These are phyloP conservation scores for Blattamonas nauphoetae DNA, from an alignment of 78 protist species.

Conservation along the genomic window DNA sequence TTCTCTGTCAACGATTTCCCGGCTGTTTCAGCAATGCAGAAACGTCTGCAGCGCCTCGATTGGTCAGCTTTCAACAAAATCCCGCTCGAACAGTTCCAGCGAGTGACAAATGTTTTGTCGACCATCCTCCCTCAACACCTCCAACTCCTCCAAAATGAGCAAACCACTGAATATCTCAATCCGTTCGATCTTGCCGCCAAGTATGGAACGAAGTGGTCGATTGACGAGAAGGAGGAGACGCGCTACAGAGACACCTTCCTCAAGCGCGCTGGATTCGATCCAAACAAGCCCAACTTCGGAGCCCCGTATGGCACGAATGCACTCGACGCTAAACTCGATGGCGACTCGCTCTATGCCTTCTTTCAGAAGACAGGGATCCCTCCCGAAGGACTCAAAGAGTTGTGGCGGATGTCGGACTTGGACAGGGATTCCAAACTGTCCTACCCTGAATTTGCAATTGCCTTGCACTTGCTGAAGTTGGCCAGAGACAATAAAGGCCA, in stretches of 20 bases:
- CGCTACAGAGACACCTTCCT: background rate
- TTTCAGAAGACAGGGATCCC: background rate
- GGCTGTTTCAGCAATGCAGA: background rate
- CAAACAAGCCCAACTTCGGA: slow-evolving; percentile 18
- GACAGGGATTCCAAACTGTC: slow-evolving; percentile 44
- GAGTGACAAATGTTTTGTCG: background rate
- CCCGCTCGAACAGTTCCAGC: background rate
- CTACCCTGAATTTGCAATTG: slow-evolving; percentile 44
- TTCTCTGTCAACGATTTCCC: background rate
- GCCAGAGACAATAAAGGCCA: background rate
- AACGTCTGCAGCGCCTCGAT: background rate
- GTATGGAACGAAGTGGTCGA: background rate
- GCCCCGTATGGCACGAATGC: background rate
- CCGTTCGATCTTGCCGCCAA: background rate
- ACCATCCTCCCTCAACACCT: background rate
- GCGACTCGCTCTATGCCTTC: slow-evolving; percentile 4
- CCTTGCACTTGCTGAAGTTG: slow-evolving; percentile 32
- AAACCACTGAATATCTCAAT: background rate
- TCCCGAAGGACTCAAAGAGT: background rate
- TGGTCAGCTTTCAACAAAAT: background rate
- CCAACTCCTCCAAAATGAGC: background rate
- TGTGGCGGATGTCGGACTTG: slow-evolving; percentile 20
- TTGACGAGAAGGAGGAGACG: background rate
- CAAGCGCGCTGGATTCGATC: slow-evolving; percentile 42
- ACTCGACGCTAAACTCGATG: background rate